These are phyloP conservation scores for Rhodotorula sp. DNA, from an alignment of 1,284 basidiomycete genomes.

Conservation along the genomic window DNA sequence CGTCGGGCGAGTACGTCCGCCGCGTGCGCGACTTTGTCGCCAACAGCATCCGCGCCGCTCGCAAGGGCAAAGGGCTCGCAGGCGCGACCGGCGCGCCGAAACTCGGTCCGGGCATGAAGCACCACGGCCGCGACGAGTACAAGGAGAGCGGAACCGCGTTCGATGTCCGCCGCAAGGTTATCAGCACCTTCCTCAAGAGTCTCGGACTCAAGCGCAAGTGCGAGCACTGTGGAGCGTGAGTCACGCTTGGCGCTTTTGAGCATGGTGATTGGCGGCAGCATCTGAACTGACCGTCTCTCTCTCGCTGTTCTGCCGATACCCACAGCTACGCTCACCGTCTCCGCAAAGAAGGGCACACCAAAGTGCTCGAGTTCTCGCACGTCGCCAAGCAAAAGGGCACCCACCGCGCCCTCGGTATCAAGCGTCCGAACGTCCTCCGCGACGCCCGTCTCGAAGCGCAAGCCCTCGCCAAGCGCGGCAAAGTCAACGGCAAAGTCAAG, in stretches of 20 bases:
- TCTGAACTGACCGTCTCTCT: background rate
- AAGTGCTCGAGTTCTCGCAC: slow-evolving; percentile 91
- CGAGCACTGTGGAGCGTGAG: slow-evolving; percentile 74
- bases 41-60: slow-evolving; percentile 60
- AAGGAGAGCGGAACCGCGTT: slow-evolving; percentile 80
- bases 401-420: slow-evolving; percentile 59
- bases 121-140: slow-evolving; percentile 73
- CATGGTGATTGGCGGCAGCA: too few relatives aligned
- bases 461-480: slow-evolving; percentile 48
- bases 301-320: background rate
- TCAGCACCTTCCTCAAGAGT: slow-evolving; percentile 76
- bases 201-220: slow-evolving; percentile 67
- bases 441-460: slow-evolving; percentile 47
- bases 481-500: slow-evolving; percentile 17
- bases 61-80: slow-evolving; percentile 34
- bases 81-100: background rate
- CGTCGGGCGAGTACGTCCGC: slow-evolving; percentile 63
- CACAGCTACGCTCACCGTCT: slow-evolving; percentile 76
- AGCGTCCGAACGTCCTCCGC: slow-evolving; percentile 67
- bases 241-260: slow-evolving; percentile 43
- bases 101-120: slow-evolving; percentile 17
- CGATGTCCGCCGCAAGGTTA: slow-evolving; percentile 77
- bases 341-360: slow-evolving; percentile 90
- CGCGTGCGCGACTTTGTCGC: slow-evolving; percentile 73
- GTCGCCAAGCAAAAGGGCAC: slow-evolving; percentile 71